Conservation (phyloP, 257 asterid species). For the Linaria vulgaris region DNA sequence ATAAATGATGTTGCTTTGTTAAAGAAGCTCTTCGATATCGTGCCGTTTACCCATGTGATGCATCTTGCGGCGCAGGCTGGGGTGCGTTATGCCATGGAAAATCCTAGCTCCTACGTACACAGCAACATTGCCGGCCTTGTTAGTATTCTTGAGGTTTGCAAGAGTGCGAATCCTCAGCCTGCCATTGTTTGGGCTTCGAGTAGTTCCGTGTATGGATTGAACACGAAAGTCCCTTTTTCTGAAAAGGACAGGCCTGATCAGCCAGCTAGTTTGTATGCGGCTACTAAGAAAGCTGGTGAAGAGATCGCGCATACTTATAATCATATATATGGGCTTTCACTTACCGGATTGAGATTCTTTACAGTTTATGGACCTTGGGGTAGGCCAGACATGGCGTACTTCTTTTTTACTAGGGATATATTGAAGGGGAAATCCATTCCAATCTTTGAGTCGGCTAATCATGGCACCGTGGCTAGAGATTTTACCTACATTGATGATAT, state of each 20-base stretch:
- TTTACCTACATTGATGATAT: conserved; percentile 95
- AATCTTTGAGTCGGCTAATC: conserved; percentile 83
- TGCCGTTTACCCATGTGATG: conserved; percentile 90
- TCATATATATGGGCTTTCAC: conserved; percentile 85
- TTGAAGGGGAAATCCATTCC: conserved; percentile 84
- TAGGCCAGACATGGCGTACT: conserved; percentile 98
- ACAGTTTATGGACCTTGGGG: conserved; percentile 99
- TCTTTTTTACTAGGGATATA: conserved; percentile 85
- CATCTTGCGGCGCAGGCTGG: conserved; percentile 99
- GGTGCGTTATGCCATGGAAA: conserved; percentile 94
- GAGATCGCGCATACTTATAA: conserved; percentile 94
- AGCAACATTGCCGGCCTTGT: conserved; percentile 97
- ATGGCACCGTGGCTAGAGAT: conserved; percentile 93
- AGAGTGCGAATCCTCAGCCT: conserved; percentile 84
- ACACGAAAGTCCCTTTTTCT: conserved; percentile 84
- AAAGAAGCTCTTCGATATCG: conserved; percentile 76
- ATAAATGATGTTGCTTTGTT: conserved; percentile 64
- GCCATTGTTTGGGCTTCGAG: conserved; percentile 97
- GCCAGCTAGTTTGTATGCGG: conserved; percentile 95
- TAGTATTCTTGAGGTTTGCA: conserved; percentile 81
- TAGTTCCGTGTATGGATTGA: conserved; percentile 96
- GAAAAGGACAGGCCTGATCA: conserved; percentile 90
- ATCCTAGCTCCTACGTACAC: conserved; percentile 95
- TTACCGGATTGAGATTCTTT: conserved; percentile 88
- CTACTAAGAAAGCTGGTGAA: conserved; percentile 95